phyloP scores from a whole-genome alignment of 2,329 filamentous ascomycete genomes.

The Aspergillus tanneri region DNA sequence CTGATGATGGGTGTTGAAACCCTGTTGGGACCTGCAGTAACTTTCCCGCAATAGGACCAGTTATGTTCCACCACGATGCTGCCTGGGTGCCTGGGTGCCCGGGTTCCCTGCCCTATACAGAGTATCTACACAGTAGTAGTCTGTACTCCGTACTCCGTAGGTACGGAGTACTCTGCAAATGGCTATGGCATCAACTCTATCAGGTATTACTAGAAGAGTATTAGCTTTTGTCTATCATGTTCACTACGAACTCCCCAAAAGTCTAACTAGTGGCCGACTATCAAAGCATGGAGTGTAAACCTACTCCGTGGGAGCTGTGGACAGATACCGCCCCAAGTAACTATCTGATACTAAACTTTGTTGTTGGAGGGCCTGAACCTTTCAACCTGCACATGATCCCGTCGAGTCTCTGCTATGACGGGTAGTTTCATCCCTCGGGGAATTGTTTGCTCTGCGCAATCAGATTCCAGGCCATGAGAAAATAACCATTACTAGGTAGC shows the following conservation, averaged over 20 bases:
- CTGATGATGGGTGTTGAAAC: conserved; percentile 16
- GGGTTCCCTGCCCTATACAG: neutral
- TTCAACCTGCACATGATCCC: neutral
- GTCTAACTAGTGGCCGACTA: neutral
- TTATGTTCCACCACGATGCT: conserved; percentile 7
- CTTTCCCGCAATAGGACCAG: conserved; percentile 15
- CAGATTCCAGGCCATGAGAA: neutral
- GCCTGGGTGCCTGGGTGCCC: conserved; percentile 13
- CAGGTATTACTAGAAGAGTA: too few species aligned
- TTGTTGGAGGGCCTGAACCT: neutral
- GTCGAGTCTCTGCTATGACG: neutral
- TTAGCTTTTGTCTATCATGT: too few species aligned
- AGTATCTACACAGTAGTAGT: too few species aligned
- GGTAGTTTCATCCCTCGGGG: neutral
- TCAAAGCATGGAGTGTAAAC: too few species aligned
- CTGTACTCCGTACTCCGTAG: too few species aligned
- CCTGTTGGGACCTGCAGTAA: conserved; percentile 24
- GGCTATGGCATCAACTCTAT: too few species aligned
- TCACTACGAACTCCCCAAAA: too few species aligned
- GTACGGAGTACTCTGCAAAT: too few species aligned
- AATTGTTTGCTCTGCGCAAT: neutral
- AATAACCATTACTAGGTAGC: too few species aligned
- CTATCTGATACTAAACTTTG: neutral
- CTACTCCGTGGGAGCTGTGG: neutral
- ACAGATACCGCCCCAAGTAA: neutral